Conservation (phyloP, 2,329 filamentous ascomycete genomes). For the Phoma sp. region DNA sequence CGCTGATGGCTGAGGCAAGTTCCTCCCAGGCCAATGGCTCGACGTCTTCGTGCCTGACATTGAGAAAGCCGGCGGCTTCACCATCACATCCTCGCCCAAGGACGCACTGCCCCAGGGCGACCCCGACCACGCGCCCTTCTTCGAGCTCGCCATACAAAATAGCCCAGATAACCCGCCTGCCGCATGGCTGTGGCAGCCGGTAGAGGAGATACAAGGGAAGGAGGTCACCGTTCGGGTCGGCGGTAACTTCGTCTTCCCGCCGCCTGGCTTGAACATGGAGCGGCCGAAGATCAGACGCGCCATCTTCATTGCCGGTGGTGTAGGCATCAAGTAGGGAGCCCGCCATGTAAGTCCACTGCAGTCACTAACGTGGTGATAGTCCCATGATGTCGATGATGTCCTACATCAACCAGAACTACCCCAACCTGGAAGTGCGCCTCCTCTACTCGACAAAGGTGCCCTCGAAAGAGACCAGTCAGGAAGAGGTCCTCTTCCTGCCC, state of each 20-base stretch:
- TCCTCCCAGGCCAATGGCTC: constrained; percentile 85
- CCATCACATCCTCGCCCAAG: constrained; percentile 77
- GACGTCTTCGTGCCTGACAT: constrained; percentile 77
- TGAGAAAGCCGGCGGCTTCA: constrained; percentile 80
- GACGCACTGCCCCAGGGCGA: constrained; percentile 49
- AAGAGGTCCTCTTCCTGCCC: constrained; percentile 46
- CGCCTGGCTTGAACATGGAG: constrained; percentile 53
- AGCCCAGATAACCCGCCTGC: constrained; percentile 75
- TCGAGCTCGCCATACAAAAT: constrained; percentile 80
- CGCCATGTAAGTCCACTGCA: not conserved
- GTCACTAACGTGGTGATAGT: constrained; percentile 45
- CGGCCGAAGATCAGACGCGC: constrained; percentile 58
- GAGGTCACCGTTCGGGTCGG: constrained; percentile 74
- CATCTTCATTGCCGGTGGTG: constrained; percentile 79
- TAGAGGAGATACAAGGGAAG: constrained; percentile 62
- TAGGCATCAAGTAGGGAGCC: constrained; percentile 73
- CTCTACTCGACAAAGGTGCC: constrained; percentile 65
- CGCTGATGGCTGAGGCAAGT: constrained; percentile 57
- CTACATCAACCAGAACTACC: constrained; percentile 58
- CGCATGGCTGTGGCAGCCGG: constrained; percentile 72
- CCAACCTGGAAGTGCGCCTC: constrained; percentile 58
- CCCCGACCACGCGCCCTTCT: constrained; percentile 52
- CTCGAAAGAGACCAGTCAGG: constrained; percentile 33
- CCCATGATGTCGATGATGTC: constrained; percentile 77
- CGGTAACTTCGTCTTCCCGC: constrained; percentile 82